Conservation (phyloP, 441 rosid species). For the Biscutella laevigata region DNA sequence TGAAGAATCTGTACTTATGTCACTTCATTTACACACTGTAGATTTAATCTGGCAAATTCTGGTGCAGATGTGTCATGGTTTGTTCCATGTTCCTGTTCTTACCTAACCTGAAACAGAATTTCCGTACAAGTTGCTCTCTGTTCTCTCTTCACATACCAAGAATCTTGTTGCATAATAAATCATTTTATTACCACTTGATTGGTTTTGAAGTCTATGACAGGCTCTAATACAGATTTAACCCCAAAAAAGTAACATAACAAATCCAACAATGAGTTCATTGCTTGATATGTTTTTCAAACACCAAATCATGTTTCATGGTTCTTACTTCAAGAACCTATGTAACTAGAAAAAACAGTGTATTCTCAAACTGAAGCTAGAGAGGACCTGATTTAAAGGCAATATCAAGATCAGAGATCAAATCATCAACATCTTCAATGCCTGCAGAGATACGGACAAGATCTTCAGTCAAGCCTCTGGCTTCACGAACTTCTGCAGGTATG, state of each 20-base stretch:
- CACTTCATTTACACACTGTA: not conserved
- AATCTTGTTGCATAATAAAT: not conserved
- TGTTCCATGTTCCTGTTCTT: slow-evolving; percentile 19
- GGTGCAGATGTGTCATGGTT: slow-evolving; percentile 13
- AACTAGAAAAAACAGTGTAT: too few relatives aligned
- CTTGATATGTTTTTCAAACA: too few relatives aligned
- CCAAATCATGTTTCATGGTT: slow-evolving; percentile 7
- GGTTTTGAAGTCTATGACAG: slow-evolving; percentile 5
- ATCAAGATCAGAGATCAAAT: slow-evolving; percentile 76
- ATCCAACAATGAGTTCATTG: slow-evolving; percentile 3
- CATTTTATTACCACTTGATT: not conserved
- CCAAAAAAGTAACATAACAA: not conserved
- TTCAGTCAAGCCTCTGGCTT: slow-evolving; percentile 81
- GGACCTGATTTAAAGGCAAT: slow-evolving; percentile 60
- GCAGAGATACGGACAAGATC: slow-evolving; percentile 85
- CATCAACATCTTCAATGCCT: slow-evolving; percentile 85
- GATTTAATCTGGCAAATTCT: slow-evolving; percentile 20
- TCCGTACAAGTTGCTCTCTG: slow-evolving; percentile 10
- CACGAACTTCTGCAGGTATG: slow-evolving; percentile 68
- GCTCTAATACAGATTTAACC: not conserved
- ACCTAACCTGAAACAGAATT: slow-evolving; percentile 25
- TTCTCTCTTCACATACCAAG: not conserved
- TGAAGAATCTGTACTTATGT: not conserved
- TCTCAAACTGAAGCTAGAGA: slow-evolving; percentile 6
- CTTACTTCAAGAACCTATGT: slow-evolving; percentile 16